Conservation (phyloP, 805 yeast genomes). For the Metschnikowia henanensis region DNA sequence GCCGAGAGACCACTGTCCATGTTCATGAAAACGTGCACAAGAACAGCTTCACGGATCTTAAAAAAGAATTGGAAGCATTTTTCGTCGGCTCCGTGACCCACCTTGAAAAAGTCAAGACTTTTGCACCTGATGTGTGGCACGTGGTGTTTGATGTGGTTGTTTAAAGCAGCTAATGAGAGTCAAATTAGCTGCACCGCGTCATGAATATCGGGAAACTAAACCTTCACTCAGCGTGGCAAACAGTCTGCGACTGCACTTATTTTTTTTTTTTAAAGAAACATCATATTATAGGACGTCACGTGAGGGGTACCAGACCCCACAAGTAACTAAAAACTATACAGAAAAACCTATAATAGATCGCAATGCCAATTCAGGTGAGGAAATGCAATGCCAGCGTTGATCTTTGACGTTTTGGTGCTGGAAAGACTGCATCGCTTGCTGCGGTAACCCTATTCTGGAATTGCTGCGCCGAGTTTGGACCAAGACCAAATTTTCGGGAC, state of each 20-base stretch:
- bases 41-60: constrained; percentile 37
- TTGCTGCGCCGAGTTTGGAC: constrained; percentile 1
- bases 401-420: background rate
- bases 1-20: constrained; percentile 44
- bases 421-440: background rate
- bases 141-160: constrained; percentile 45
- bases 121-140: constrained; percentile 88
- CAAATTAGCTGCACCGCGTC: too few relatives aligned
- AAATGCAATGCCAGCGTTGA: too few relatives aligned
- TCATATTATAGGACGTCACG: too few relatives aligned
- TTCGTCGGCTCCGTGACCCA: constrained; percentile 31
- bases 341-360: too few relatives aligned
- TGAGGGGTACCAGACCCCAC: too few relatives aligned
- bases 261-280: too few relatives aligned
- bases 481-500: too few relatives aligned
- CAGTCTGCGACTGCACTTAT: background rate
- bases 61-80: constrained; percentile 14
- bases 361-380: too few relatives aligned
- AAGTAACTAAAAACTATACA: too few relatives aligned
- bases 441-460: background rate
- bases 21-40: constrained; percentile 73
- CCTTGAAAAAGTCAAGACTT: constrained; percentile 72
- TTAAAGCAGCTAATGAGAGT: too few relatives aligned
- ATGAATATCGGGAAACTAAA: too few relatives aligned
- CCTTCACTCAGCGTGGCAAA: too few relatives aligned